A percentile compares a stretch with the other conserved stretches of the same genome.
These are phyloP conservation scores for Yarrowia divulgata DNA, from an alignment of 805 yeast genomes.

Conservation along the genomic window DNA sequence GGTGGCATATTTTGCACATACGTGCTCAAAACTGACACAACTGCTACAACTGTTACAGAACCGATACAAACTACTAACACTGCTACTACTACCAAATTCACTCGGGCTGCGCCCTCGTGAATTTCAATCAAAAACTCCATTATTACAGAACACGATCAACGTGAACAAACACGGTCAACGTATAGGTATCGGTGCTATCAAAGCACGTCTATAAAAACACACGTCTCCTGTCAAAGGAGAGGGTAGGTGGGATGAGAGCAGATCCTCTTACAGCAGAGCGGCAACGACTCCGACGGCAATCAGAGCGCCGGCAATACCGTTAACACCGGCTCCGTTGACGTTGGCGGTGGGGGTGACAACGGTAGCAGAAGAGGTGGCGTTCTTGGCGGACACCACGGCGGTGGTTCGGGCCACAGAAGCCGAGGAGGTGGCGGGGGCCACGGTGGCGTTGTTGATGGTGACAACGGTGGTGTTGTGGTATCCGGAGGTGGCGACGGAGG, in stretches of 20 bases:
- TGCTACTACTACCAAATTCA: too few relatives aligned
- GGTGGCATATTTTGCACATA: too few relatives aligned
- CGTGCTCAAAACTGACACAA: too few relatives aligned
- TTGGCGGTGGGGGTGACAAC: constrained; percentile 10
- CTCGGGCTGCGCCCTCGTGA: too few relatives aligned
- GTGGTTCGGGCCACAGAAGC: constrained; percentile 9
- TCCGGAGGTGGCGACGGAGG: constrained; percentile 36
- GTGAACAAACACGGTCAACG: constrained; percentile 12
- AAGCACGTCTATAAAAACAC: constrained; percentile 3
- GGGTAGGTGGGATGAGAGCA: not conserved
- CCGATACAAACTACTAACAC: too few relatives aligned
- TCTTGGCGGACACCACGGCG: not conserved
- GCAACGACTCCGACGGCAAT: constrained; percentile 40
- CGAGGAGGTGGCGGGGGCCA: not conserved
- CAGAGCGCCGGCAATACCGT: constrained; percentile 42
- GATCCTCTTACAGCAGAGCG: not conserved
- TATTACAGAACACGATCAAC: constrained; percentile 19
- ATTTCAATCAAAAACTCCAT: constrained; percentile 1
- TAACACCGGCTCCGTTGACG: constrained; percentile 40
- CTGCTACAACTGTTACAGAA: too few relatives aligned
- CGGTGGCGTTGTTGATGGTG: not conserved
- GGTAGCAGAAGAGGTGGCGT: not conserved
- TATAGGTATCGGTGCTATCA: not conserved
- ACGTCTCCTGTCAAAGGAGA: not conserved
- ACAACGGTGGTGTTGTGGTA: constrained; percentile 32